Evolutionary conservation across 345 rosid species (phyloP).

Genomic region (Lepidium aucheri): DNA sequence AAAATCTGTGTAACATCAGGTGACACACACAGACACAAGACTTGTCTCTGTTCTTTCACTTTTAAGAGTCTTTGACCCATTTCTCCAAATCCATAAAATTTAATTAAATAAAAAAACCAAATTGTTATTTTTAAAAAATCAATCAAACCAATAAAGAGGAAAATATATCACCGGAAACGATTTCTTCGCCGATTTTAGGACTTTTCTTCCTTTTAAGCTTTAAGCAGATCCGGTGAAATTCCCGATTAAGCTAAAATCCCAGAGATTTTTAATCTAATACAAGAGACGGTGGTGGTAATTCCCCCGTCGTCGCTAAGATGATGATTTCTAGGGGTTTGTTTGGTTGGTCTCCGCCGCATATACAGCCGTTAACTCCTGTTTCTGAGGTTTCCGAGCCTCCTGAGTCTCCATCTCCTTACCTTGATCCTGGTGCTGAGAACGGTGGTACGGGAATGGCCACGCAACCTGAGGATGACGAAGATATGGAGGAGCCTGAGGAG

Average conservation of each 20-base stretch:
- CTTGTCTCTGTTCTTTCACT: slow-evolving; percentile 21
- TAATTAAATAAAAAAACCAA: not conserved
- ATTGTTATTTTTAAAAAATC: not conserved
- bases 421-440: slow-evolving; percentile 63
- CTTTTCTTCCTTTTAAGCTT: slow-evolving; percentile 28
- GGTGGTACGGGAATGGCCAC: slow-evolving; percentile 47
- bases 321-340: slow-evolving; percentile 94
- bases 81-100: not conserved
- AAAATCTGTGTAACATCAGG: slow-evolving; percentile 13
- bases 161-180: slow-evolving; percentile 8
- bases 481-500: slow-evolving; percentile 79
- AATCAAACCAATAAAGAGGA: not conserved
- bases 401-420: slow-evolving; percentile 94
- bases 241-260: slow-evolving; percentile 12
- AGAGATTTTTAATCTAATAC: too few relatives aligned
- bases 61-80: slow-evolving; percentile 7
- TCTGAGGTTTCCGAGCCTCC: slow-evolving; percentile 99
- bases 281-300: slow-evolving; percentile 17
- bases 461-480: slow-evolving; percentile 71
- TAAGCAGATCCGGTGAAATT: slow-evolving; percentile 46
- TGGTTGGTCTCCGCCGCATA: slow-evolving; percentile 98
- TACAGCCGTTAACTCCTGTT: slow-evolving; percentile 95
- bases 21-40: slow-evolving; percentile 15
- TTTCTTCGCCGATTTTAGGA: slow-evolving; percentile 5
- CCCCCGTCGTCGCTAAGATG: slow-evolving; percentile 32